Base-by-base conservation (phyloP, 495 filamentous ascomycete species). In the Staphylotrichum tortipilum region DNA sequence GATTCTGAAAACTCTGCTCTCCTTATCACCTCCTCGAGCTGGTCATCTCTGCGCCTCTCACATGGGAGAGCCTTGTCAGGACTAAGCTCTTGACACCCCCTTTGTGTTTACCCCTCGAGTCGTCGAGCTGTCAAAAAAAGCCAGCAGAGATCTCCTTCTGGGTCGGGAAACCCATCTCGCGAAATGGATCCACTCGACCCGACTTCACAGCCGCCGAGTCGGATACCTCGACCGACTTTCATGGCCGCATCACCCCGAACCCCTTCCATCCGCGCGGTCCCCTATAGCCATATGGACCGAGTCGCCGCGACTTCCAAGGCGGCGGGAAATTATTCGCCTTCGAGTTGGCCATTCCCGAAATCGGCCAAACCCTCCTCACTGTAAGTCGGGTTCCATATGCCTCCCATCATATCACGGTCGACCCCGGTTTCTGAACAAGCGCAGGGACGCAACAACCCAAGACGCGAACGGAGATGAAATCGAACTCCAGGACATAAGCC, bases 261-360 rank as follows among this genome's bases (percentile, higher is more conserved):
- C 7, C 41, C 41, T 19, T 52, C 53, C 10, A 55, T 55, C 22
- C 48, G 53, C 36, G 49, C 48, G 1, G 53, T 55, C 11, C 53
- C 42, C 4, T 52, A 52, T 30, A 51, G 39, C 36, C 42, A 28
- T n/a, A 34, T 15, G n/a, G 37, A 55, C 17, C 23, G 30, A 34
- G 24, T 29, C 12, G 19, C 12, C 22, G 17, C 18, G n/a, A 19
- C 41, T 30, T 24, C 33, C 40, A 18, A 18, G 2, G 11, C 35
- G 4, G 71, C 59, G 78, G 79, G 33, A 10, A 45, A 15, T 21
- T 41, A 51, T 22, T 58, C 55, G 17, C 52, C 52, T 6, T 52
- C 47, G 5, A 49, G 36, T 10, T 58, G 52, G 55, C 55, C 48
- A 7, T 58, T 52, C 17, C 51, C 36, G 7, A 58, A 55, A 7